These are phyloP conservation scores for Cercospora nicotianae DNA, from an alignment of 2,329 filamentous ascomycete species.

Conservation along the genomic window DNA sequence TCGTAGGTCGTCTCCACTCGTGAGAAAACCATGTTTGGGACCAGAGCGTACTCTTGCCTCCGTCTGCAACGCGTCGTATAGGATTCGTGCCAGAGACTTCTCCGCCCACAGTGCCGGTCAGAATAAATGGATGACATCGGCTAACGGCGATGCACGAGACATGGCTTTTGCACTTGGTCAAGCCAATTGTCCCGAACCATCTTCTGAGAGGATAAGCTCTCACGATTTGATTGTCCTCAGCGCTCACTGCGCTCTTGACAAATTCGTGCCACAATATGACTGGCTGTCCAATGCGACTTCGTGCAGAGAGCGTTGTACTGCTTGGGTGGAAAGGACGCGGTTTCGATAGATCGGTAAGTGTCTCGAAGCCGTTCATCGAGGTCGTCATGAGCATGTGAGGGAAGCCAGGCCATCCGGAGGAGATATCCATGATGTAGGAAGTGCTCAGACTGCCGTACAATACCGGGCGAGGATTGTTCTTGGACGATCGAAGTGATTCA, in stretches of 20 bases:
- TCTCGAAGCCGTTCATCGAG: constrained; percentile 56
- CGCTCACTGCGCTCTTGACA: constrained; percentile 54
- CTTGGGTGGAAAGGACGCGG: constrained; percentile 44
- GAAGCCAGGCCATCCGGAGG: constrained; percentile 55
- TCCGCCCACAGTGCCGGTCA: constrained; percentile 56
- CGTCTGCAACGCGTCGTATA: constrained; percentile 51
- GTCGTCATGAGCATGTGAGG: constrained; percentile 55
- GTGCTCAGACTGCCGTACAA: constrained; percentile 47
- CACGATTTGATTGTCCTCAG: constrained; percentile 56
- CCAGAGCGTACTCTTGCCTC: constrained; percentile 51
- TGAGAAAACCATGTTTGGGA: constrained; percentile 60
- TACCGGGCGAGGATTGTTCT: constrained; percentile 41
- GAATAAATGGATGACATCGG: constrained; percentile 55
- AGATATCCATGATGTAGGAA: constrained; percentile 50
- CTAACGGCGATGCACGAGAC: constrained; percentile 50
- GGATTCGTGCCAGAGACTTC: constrained; percentile 55
- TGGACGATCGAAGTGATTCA: constrained; percentile 15
- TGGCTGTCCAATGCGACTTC: constrained; percentile 52
- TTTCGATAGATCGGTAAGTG: constrained; percentile 56
- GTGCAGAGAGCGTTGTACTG: constrained; percentile 49
- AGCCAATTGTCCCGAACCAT: constrained; percentile 50
- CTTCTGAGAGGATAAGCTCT: constrained; percentile 53
- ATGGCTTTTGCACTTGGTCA: constrained; percentile 40
- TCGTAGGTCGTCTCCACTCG: constrained; percentile 50
- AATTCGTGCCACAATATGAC: constrained; percentile 57